Evolutionary conservation across 257 asterid genomes (phyloP).

Genomic region (Jasminum sambac): DNA sequence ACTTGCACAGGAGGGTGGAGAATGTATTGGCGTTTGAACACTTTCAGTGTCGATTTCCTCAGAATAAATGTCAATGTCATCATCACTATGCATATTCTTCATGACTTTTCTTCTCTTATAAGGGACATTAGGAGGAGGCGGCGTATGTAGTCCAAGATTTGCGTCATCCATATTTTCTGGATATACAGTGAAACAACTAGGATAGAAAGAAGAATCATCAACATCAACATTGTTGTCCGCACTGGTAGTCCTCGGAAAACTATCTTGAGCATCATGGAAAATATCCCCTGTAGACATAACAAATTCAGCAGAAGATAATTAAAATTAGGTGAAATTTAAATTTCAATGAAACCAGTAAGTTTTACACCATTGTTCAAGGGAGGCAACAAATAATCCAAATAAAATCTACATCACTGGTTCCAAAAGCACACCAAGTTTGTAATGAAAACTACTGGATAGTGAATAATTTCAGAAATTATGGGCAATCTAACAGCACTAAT

Average conservation of each 20-base stretch:
- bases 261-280: conserved; percentile 63
- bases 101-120: conserved; percentile 50
- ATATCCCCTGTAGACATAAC: conserved; percentile 51
- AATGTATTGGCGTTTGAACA: conserved; percentile 35
- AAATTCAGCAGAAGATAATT: conserved; percentile 17
- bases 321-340: conserved; percentile 8
- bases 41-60: conserved; percentile 33
- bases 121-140: conserved; percentile 43
- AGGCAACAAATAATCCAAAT: neutral
- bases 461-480: neutral
- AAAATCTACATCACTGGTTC: neutral
- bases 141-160: conserved; percentile 34
- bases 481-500: neutral
- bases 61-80: conserved; percentile 29
- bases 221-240: conserved; percentile 27
- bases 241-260: conserved; percentile 27
- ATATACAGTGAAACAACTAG: conserved; percentile 24
- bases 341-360: neutral
- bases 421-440: neutral
- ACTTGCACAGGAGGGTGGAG: conserved; percentile 33
- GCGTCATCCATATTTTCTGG: conserved; percentile 24
- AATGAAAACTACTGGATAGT: neutral
- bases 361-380: neutral
- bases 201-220: conserved; percentile 34
- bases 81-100: conserved; percentile 27